These are phyloP conservation scores for Carex arenaria DNA, from an alignment of 202 grass and related monocot genomes.

Conservation along the genomic window DNA sequence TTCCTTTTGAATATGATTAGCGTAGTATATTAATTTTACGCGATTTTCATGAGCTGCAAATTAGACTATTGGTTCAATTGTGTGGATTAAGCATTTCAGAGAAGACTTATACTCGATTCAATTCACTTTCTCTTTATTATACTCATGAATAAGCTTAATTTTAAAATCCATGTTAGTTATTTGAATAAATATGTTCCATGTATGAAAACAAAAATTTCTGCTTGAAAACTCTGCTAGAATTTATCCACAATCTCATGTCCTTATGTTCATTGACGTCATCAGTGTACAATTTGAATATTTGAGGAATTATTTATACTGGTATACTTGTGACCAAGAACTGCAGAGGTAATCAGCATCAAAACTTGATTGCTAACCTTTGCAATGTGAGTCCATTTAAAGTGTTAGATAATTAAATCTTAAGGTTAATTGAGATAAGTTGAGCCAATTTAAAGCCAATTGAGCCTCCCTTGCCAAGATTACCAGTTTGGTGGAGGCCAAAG, in stretches of 20 bases:
- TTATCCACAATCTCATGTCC: background rate
- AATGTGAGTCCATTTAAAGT: background rate
- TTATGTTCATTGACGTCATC: background rate
- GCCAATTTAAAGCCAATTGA: background rate
- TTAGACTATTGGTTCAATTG: background rate
- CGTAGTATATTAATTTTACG: background rate
- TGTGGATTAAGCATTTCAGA: background rate
- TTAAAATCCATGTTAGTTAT: background rate
- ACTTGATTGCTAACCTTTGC: background rate
- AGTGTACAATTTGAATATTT: background rate
- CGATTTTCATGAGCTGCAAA: background rate
- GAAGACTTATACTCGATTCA: background rate
- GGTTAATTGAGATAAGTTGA: background rate
- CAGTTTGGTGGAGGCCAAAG: background rate
- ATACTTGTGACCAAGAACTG: background rate
- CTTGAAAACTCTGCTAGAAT: background rate
- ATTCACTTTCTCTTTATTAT: background rate
- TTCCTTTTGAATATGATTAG: background rate
- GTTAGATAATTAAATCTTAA: background rate
- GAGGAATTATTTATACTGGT: background rate
- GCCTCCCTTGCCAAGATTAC: background rate
- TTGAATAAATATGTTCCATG: background rate
- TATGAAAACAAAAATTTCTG: background rate
- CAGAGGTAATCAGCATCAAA: background rate
- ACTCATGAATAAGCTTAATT: background rate